Conservation (phyloP, 208 protist species). For the Wallacemonas rigidus region DNA sequence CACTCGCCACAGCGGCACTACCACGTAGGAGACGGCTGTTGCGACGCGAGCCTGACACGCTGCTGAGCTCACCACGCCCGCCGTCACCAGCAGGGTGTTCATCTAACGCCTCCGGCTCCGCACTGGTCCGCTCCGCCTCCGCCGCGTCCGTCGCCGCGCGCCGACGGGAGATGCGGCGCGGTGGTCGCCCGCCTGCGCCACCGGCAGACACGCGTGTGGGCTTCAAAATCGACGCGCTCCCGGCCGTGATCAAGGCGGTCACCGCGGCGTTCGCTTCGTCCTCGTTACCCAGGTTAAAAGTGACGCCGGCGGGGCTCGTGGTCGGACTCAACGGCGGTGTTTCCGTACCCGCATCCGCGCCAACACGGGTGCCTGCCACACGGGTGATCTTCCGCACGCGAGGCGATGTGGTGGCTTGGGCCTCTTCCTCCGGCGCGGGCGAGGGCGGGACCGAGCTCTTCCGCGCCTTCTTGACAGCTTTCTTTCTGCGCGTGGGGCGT, state of each 20-base stretch:
- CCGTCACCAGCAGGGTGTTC: too few relatives aligned
- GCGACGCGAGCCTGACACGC: too few relatives aligned
- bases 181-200: background rate
- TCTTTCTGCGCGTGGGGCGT: slow-evolving; percentile 22
- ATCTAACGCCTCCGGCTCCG: background rate
- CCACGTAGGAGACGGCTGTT: too few relatives aligned
- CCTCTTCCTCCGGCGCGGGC: background rate
- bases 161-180: background rate
- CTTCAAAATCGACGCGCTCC: slow-evolving; percentile 14
- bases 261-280: slow-evolving; percentile 5
- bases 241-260: slow-evolving; percentile 20
- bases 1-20: background rate
- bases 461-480: slow-evolving; percentile 22
- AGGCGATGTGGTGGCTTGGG: background rate
- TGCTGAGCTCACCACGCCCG: too few relatives aligned
- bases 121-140: background rate
- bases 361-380: background rate
- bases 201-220: background rate
- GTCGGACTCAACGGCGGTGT: slow-evolving; percentile 18
- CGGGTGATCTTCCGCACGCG: slow-evolving; percentile 7
- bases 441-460: slow-evolving; percentile 11
- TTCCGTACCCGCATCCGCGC: background rate
- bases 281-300: slow-evolving; percentile 8
- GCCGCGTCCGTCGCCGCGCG: background rate
- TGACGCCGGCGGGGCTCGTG: background rate